Conservation (phyloP, 2,329 filamentous ascomycete species). For the Fusarium virguliforme region DNA sequence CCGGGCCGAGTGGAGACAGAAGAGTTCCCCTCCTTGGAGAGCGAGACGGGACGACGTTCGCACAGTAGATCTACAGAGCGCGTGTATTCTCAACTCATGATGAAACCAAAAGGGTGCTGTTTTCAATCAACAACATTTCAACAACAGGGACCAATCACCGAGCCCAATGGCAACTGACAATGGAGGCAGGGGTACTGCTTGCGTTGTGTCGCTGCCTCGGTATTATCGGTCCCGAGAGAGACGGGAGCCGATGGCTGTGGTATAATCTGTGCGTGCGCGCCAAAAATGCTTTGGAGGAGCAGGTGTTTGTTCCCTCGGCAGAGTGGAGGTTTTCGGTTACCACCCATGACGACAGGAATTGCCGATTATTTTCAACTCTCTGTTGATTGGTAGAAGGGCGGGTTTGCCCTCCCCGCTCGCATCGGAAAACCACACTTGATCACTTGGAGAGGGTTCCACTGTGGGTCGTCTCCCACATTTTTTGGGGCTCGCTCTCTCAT, state of each 20-base stretch:
- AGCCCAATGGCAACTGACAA: conserved; percentile 1
- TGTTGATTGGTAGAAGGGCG: conserved; percentile 33
- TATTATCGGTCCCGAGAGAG: conserved; percentile 6
- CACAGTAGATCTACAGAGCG: background rate
- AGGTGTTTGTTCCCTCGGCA: conserved; percentile 45
- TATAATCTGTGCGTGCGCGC: background rate
- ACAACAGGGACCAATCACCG: conserved; percentile 1
- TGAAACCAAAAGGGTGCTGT: background rate
- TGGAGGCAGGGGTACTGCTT: conserved; percentile 5
- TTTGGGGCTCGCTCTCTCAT: conserved; percentile 29
- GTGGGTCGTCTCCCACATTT: conserved; percentile 25
- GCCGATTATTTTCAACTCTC: conserved; percentile 51
- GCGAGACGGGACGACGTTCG: background rate
- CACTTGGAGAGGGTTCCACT: conserved; percentile 24
- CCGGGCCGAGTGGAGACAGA: background rate
- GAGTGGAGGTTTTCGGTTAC: conserved; percentile 53
- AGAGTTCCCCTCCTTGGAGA: conserved; percentile 4
- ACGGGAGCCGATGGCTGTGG: conserved; percentile 5
- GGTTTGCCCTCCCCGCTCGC: conserved; percentile 22
- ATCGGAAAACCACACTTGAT: conserved; percentile 19
- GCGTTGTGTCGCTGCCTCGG: conserved; percentile 6
- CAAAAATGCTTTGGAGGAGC: conserved; percentile 23
- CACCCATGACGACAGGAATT: conserved; percentile 52
- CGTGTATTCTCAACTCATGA: background rate
- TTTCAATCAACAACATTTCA: background rate